Percentiles rank a stretch among this genome's conserved stretches.
These are phyloP conservation scores for Fusarium setosum DNA, from an alignment of 2,329 filamentous ascomycete genomes.

Conservation along the genomic window DNA sequence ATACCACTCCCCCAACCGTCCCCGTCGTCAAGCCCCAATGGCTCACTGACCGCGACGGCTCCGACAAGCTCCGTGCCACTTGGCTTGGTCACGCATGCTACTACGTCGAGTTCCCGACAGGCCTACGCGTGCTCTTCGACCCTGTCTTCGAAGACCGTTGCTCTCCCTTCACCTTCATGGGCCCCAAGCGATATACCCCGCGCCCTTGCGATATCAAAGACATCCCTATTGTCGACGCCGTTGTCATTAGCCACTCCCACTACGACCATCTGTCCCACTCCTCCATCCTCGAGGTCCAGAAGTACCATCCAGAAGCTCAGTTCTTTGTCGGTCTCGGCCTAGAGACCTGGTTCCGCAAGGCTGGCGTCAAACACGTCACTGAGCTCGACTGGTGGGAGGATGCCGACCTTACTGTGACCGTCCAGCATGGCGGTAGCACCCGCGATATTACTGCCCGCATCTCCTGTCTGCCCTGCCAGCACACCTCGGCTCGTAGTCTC, in stretches of 20 bases:
- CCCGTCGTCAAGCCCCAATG: slow-evolving; percentile 75
- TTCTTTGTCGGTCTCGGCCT: slow-evolving; percentile 91
- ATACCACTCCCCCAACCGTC: slow-evolving; percentile 74
- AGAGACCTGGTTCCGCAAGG: slow-evolving; percentile 81
- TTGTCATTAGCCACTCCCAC: slow-evolving; percentile 89
- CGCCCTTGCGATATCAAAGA: slow-evolving; percentile 82
- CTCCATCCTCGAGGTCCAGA: slow-evolving; percentile 77
- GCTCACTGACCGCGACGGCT: slow-evolving; percentile 67
- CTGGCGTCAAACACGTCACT: slow-evolving; percentile 80
- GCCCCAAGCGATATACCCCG: slow-evolving; percentile 82
- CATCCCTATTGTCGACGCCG: slow-evolving; percentile 80
- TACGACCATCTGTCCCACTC: slow-evolving; percentile 91
- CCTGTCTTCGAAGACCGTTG: slow-evolving; percentile 93
- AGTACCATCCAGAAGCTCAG: slow-evolving; percentile 79
- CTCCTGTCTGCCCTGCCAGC: slow-evolving; percentile 86
- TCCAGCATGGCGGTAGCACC: slow-evolving; percentile 44
- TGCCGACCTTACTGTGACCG: slow-evolving; percentile 72
- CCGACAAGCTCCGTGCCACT: slow-evolving; percentile 78
- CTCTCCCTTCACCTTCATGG: slow-evolving; percentile 76
- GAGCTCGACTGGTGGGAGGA: slow-evolving; percentile 98
- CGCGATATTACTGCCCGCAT: slow-evolving; percentile 74
- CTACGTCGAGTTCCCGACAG: slow-evolving; percentile 88
- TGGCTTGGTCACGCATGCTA: slow-evolving; percentile 98
- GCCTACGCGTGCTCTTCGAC: slow-evolving; percentile 90
- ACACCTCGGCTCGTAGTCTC: slow-evolving; percentile 75